These are phyloP conservation scores for Exophiala bonariae DNA, from an alignment of 2,329 filamentous ascomycete genomes.

Conservation along the genomic window DNA sequence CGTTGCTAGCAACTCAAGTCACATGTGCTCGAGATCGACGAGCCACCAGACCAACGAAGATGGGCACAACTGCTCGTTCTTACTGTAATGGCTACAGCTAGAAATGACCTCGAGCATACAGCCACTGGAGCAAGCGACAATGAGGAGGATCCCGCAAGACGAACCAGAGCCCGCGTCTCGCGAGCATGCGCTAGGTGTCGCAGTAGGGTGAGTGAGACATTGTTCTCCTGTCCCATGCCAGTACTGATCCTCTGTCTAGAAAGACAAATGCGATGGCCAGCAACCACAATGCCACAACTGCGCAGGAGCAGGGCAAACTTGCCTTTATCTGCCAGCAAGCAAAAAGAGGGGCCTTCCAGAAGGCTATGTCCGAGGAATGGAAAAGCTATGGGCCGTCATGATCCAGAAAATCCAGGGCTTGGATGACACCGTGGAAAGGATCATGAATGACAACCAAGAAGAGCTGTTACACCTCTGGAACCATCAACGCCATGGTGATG, in stretches of 20 bases:
- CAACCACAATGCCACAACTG: slow-evolving; percentile 46
- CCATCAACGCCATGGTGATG: slow-evolving; percentile 42
- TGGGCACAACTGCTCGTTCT: slow-evolving; percentile 3
- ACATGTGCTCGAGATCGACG: background rate
- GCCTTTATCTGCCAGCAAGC: slow-evolving; percentile 44
- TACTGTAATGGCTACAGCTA: slow-evolving; percentile 19
- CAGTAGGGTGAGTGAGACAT: slow-evolving; percentile 22
- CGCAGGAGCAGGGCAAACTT: slow-evolving; percentile 39
- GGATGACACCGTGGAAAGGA: slow-evolving; percentile 40
- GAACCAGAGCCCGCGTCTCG: slow-evolving; percentile 45
- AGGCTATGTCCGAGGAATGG: slow-evolving; percentile 47
- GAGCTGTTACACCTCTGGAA: slow-evolving; percentile 41
- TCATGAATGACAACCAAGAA: slow-evolving; percentile 36
- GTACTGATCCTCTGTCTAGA: slow-evolving; percentile 27
- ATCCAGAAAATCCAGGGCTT: slow-evolving; percentile 46
- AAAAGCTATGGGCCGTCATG: slow-evolving; percentile 47
- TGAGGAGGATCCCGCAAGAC: slow-evolving; percentile 39
- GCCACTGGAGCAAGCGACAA: slow-evolving; percentile 35
- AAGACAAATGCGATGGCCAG: slow-evolving; percentile 44
- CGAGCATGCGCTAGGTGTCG: slow-evolving; percentile 47
- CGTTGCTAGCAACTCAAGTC: too few species aligned
- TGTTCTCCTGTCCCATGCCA: background rate
- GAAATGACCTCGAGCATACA: slow-evolving; percentile 5
- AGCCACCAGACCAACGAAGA: background rate
- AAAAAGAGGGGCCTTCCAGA: slow-evolving; percentile 49